These are phyloP conservation scores for Xerocomellus intermedius DNA, from an alignment of 768 basidiomycete species.

Conservation along the genomic window DNA sequence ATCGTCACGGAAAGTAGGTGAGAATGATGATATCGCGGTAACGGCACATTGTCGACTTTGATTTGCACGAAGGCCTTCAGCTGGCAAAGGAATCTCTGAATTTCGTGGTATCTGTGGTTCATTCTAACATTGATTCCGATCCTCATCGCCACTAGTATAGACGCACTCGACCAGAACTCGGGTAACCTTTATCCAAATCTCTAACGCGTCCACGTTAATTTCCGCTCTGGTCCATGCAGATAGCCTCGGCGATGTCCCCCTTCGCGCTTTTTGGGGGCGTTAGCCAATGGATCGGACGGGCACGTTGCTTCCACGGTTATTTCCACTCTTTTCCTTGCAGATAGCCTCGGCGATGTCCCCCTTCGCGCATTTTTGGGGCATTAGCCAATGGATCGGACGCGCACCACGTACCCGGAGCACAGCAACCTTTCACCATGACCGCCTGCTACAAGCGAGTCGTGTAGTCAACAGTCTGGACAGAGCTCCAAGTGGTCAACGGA, in stretches of 20 bases:
- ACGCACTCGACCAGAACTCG: constrained; percentile 48
- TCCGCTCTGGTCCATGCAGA: constrained; percentile 47
- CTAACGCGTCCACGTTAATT: constrained; percentile 48
- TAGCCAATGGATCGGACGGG: constrained; percentile 10
- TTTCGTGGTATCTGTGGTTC: constrained; percentile 52
- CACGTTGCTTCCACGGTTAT: too few species aligned
- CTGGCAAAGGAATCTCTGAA: constrained; percentile 63
- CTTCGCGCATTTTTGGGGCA: too few species aligned
- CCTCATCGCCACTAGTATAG: constrained; percentile 31
- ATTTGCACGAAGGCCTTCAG: constrained; percentile 53
- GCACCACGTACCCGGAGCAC: too few species aligned
- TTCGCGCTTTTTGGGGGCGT: constrained; percentile 13
- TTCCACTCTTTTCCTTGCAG: too few species aligned
- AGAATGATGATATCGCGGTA: constrained; percentile 32
- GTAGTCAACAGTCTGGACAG: too few species aligned
- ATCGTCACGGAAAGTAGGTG: constrained; percentile 14
- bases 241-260: constrained; percentile 33
- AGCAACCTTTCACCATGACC: too few species aligned
- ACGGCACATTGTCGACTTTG: constrained; percentile 71
- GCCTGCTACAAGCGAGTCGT: too few species aligned
- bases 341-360: too few species aligned
- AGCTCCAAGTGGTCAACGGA: too few species aligned
- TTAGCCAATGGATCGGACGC: too few species aligned
- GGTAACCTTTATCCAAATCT: constrained; percentile 78
- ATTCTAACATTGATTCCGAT: neutral